phyloP scores from a whole-genome alignment of 441 rosid species.

The Aquilaria agallochum region DNA sequence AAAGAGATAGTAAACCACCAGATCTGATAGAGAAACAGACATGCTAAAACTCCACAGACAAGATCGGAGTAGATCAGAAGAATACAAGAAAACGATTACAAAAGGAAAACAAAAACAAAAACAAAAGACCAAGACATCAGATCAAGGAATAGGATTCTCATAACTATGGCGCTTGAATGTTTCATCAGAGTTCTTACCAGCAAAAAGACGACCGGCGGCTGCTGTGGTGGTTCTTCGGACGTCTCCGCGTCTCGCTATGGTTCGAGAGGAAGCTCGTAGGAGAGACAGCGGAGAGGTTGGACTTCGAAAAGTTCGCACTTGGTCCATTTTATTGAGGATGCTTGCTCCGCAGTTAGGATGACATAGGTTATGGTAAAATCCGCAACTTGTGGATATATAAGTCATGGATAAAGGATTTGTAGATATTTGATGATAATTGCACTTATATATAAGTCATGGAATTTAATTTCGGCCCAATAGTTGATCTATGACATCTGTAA shows the following conservation, averaged over 20 bases:
- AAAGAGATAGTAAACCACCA: not conserved
- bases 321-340: constrained; percentile 21
- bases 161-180: too few relatives aligned
- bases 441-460: too few relatives aligned
- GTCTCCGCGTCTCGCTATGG: constrained; percentile 37
- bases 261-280: constrained; percentile 21
- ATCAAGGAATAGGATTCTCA: constrained; percentile 13
- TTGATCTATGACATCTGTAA: too few relatives aligned
- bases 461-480: too few relatives aligned
- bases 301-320: constrained; percentile 20
- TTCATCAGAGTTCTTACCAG: not conserved
- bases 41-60: not conserved
- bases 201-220: constrained; percentile 5
- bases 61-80: constrained; percentile 4
- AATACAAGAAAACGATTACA: not conserved
- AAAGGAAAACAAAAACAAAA: not conserved
- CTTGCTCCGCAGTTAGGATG: not conserved
- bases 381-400: too few relatives aligned
- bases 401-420: too few relatives aligned
- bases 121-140: not conserved
- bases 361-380: too few relatives aligned
- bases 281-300: constrained; percentile 11
- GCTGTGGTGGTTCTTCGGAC: constrained; percentile 15
- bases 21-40: not conserved
- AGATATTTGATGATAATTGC: too few relatives aligned